A percentile compares a stretch with the other conserved stretches of the same genome.
phyloP scores from a whole-genome alignment of 2,329 filamentous ascomycete genomes.

The Corniculantispora saksenae region DNA sequence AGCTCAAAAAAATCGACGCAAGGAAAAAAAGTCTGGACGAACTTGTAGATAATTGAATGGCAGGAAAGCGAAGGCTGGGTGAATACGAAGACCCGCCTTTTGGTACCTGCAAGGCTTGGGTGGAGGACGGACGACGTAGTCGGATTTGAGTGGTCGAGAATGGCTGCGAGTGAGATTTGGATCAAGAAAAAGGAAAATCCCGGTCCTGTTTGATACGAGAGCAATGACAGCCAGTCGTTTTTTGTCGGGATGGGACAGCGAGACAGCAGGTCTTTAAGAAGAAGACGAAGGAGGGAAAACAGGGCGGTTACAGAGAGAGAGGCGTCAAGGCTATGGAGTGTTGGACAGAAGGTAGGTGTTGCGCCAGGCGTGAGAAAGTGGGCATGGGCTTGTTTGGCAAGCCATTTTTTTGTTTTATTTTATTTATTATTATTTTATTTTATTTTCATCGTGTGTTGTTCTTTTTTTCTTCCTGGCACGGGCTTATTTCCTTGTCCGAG shows the following conservation, averaged over 20 bases:
- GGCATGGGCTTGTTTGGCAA: neutral
- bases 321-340: neutral
- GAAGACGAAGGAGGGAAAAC: neutral
- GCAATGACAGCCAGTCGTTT: conserved; percentile 8
- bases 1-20: too few species aligned
- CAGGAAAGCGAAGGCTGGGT: conserved; percentile 15
- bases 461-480: neutral
- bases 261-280: neutral
- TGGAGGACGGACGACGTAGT: conserved; percentile 1
- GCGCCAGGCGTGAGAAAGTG: neutral
- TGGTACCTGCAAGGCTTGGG: conserved; percentile 4
- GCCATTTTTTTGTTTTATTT: neutral
- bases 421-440: neutral
- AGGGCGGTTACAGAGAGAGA: conserved; percentile 11
- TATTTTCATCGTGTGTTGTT: neutral
- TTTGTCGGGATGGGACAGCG: too few species aligned
- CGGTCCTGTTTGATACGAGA: conserved; percentile 6
- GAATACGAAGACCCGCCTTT: conserved; percentile 19
- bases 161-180: neutral
- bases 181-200: neutral
- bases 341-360: neutral
- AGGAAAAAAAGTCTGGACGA: conserved; percentile 3
- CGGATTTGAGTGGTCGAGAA: neutral
- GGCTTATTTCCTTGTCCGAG: neutral
- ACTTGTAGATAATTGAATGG: conserved; percentile 14